Evolutionary conservation across 345 rosid species (phyloP).

Genomic region (Clarkia xantiana): DNA sequence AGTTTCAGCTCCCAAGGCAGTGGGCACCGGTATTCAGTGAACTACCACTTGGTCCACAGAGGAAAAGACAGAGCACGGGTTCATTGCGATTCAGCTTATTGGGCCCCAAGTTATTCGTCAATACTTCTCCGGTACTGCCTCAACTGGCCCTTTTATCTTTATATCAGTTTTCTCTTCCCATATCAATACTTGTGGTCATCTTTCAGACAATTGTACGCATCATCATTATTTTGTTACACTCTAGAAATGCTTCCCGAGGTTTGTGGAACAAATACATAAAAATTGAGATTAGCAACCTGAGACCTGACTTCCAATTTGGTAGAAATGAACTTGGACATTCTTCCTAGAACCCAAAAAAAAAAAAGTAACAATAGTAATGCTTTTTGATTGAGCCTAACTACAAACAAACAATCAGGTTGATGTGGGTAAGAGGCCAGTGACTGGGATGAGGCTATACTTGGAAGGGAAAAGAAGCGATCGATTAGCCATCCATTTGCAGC

Average conservation of each 20-base stretch:
- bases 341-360: background rate
- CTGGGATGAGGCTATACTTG: constrained; percentile 88
- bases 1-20: constrained; percentile 88
- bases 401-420: constrained; percentile 49
- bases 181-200: too few species aligned
- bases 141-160: constrained; percentile 3
- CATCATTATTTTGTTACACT: too few species aligned
- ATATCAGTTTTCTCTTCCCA: background rate
- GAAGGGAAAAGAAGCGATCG: constrained; percentile 85
- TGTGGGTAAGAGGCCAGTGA: constrained; percentile 87
- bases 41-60: constrained; percentile 90
- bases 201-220: too few species aligned
- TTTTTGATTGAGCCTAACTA: too few species aligned
- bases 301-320: too few species aligned
- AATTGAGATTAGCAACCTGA: too few species aligned
- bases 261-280: too few species aligned
- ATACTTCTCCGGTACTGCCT: constrained; percentile 51
- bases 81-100: constrained; percentile 79
- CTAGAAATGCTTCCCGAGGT: too few species aligned
- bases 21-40: constrained; percentile 99
- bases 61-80: constrained; percentile 51
- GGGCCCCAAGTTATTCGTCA: constrained; percentile 89
- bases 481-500: constrained; percentile 80
- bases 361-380: background rate
- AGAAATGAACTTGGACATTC: background rate